Percentiles rank a stretch among this genome's conserved stretches.
These are phyloP conservation scores for Psilocybe azurescens DNA, from an alignment of 768 basidiomycete species.

Conservation along the genomic window DNA sequence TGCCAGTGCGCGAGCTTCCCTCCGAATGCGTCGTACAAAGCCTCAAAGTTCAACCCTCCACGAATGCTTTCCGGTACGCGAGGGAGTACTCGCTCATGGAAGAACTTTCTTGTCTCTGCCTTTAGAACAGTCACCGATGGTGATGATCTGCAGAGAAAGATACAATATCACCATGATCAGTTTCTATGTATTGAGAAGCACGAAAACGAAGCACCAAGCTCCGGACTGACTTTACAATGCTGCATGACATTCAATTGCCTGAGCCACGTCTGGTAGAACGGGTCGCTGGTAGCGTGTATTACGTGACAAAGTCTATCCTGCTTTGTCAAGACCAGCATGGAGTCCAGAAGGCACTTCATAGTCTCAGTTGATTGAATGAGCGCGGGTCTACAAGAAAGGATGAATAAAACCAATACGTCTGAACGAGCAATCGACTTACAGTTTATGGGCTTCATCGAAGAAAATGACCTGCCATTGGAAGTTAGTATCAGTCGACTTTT, in stretches of 20 bases:
- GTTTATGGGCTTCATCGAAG: constrained; percentile 86
- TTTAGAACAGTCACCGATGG: constrained; percentile 84
- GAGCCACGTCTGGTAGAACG: constrained; percentile 86
- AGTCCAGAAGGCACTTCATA: constrained; percentile 86
- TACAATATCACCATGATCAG: background rate
- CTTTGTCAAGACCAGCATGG: constrained; percentile 87
- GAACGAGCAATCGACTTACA: constrained; percentile 46
- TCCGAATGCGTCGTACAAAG: constrained; percentile 79
- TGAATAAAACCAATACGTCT: background rate
- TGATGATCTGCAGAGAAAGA: constrained; percentile 57
- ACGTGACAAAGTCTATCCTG: constrained; percentile 87
- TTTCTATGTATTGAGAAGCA: too few species aligned
- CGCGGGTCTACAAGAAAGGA: constrained; percentile 52
- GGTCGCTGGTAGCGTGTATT: constrained; percentile 82
- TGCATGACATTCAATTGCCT: constrained; percentile 82
- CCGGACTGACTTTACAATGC: constrained; percentile 69
- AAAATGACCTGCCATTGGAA: constrained; percentile 55
- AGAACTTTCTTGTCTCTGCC: constrained; percentile 70
- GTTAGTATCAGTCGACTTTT: too few species aligned
- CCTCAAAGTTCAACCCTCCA: constrained; percentile 66
- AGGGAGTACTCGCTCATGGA: constrained; percentile 66
- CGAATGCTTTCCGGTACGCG: constrained; percentile 69
- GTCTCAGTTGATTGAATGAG: constrained; percentile 79
- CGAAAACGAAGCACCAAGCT: background rate
- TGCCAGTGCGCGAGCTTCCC: constrained; percentile 86